These are phyloP conservation scores for Cercospora brassicicola DNA, from an alignment of 2,329 filamentous ascomycete genomes.

Conservation along the genomic window DNA sequence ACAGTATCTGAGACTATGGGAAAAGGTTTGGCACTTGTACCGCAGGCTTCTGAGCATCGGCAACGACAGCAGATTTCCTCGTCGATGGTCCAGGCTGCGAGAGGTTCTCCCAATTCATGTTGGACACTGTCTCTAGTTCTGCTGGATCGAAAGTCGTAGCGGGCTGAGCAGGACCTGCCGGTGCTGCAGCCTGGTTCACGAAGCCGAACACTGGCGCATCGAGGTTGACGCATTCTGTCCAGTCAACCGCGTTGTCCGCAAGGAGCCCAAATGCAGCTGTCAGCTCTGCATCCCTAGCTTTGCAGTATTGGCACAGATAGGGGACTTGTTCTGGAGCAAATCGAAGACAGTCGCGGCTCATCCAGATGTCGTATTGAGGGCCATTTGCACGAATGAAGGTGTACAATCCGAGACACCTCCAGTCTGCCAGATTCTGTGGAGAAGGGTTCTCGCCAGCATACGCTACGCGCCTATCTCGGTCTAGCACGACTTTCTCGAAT, in stretches of 20 bases:
- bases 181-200: not conserved
- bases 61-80: not conserved
- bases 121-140: not conserved
- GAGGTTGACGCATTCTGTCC: not conserved
- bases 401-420: slow-evolving; percentile 15
- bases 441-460: not conserved
- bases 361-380: slow-evolving; percentile 8
- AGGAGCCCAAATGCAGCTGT: not conserved
- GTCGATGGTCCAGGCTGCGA: not conserved
- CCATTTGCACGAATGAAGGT: slow-evolving; percentile 13
- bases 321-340: slow-evolving; percentile 7
- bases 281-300: slow-evolving; percentile 8
- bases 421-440: slow-evolving; percentile 4
- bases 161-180: not conserved
- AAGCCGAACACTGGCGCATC: not conserved
- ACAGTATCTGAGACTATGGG: not conserved
- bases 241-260: not conserved
- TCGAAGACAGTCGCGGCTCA: slow-evolving; percentile 12
- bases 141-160: not conserved
- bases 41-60: not conserved
- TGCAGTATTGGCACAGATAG: slow-evolving; percentile 16
- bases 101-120: not conserved
- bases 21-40: not conserved
- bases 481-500: slow-evolving; percentile 7
- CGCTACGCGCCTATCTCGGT: slow-evolving; percentile 3